Conservation (phyloP, 169 alveolate genomes). For the Plasmodium adleri region DNA sequence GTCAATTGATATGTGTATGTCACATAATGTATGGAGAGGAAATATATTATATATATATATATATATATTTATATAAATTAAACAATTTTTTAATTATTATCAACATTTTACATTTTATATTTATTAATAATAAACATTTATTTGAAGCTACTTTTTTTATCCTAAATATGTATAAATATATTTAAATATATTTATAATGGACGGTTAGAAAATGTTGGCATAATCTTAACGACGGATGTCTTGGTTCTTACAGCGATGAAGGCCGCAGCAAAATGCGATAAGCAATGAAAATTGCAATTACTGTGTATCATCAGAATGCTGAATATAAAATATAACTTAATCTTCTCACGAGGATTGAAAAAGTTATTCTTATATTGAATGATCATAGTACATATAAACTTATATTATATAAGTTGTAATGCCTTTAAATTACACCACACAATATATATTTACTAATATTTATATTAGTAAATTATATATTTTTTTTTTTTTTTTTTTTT, state of each 20-base stretch:
- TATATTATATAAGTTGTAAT: neutral
- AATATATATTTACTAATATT: neutral
- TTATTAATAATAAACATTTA: neutral
- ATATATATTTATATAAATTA: too few species aligned
- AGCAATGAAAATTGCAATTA: slow-evolving; percentile 65
- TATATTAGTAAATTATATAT: neutral
- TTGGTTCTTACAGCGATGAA: slow-evolving; percentile 78
- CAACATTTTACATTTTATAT: neutral
- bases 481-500: neutral
- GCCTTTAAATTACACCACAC: neutral
- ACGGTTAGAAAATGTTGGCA: neutral
- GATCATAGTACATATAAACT: neutral
- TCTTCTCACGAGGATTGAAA: too few species aligned
- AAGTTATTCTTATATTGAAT: neutral
- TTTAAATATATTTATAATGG: neutral
- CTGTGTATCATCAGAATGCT: slow-evolving; percentile 76
- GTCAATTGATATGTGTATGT: too few species aligned
- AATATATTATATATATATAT: too few species aligned
- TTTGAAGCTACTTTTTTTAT: neutral
- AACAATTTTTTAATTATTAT: neutral
- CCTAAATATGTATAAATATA: neutral
- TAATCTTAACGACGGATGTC: slow-evolving; percentile 77
- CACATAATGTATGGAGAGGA: too few species aligned
- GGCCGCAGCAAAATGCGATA: slow-evolving; percentile 76
- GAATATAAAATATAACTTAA: slow-evolving; percentile 48